Base-by-base conservation (phyloP, 2,329 filamentous ascomycete species). In the Fusarium siculi region DNA sequence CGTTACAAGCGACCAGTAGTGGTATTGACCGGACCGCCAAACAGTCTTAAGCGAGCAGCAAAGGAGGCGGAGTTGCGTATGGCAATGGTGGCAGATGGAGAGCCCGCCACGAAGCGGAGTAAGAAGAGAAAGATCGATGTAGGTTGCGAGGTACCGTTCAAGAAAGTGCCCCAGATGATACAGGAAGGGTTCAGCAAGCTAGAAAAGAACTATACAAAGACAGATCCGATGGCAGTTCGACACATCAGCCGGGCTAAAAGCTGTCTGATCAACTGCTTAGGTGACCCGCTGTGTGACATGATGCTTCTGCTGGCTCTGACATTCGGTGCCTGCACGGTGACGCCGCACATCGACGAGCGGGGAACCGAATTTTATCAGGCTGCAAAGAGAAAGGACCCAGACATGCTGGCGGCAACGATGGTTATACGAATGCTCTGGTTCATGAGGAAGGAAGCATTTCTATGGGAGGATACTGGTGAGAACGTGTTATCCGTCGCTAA, bases 361-460 rank as follows among this genome's bases (percentile, higher is more conserved):
- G 40, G 40, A 23, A 23, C 1, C 14, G 40, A 43, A 16, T 43
- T 43, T n/a, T 23, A 43, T 23, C 40, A 3, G 6, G 40, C 37
- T 6, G 2, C 3, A 3, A 30, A 4, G 12, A 11, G 37, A 21
- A 21, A 23, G 16, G 40, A 30, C 2, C 8, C 28, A 3, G n/a
- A 43, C 0, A 43, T 43, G 8, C 40, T 43, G n/a, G 15, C 40
- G 5, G n/a, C n/a, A 23, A 9, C 40, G n/a, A 43, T 43, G n/a
- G 14, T 43, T 43, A 43, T 43, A 43, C n/a, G n/a, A 43, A 43
- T 43, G 15, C 40, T 43, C 40, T 43, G 40, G 40, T 23, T 43
- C 12, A 43, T 23, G 15, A 23, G 12, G n/a, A 43, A 43, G 2
- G 40, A 43, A 43, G 40, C 1, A 16, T 43, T 43, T 43, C 40